These are phyloP conservation scores for Phyllosticta citriasiana DNA, from an alignment of 2,329 filamentous ascomycete genomes.

Conservation along the genomic window DNA sequence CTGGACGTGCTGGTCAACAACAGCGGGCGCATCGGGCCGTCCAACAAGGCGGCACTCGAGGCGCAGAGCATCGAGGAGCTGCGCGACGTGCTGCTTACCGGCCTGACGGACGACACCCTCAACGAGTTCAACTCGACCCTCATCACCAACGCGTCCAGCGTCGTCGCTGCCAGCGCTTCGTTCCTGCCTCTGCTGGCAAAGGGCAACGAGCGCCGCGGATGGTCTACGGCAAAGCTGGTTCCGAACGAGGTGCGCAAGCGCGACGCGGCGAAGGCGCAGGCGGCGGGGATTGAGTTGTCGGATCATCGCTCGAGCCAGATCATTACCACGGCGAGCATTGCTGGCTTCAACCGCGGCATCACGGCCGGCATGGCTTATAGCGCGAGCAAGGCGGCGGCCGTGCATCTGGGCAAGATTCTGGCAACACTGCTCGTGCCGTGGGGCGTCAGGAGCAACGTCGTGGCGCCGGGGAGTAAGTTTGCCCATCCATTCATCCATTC, in stretches of 20 bases:
- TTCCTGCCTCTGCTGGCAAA: conserved; percentile 37
- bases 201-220: conserved; percentile 35
- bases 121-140: conserved; percentile 16
- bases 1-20: conserved; percentile 46
- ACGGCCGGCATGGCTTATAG: conserved; percentile 34
- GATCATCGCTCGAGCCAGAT: conserved; percentile 36
- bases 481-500: neutral
- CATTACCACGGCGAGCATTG: conserved; percentile 34
- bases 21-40: conserved; percentile 38
- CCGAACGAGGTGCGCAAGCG: conserved; percentile 18
- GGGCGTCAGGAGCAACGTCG: conserved; percentile 37
- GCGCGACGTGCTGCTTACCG: conserved; percentile 29
- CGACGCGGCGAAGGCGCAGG: conserved; percentile 10
- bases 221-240: conserved; percentile 21
- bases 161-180: conserved; percentile 34
- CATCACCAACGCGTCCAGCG: conserved; percentile 35
- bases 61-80: conserved; percentile 36
- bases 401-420: conserved; percentile 36
- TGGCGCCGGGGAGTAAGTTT: conserved; percentile 29
- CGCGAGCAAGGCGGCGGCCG: conserved; percentile 34
- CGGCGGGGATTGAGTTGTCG: conserved; percentile 18
- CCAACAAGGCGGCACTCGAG: conserved; percentile 31
- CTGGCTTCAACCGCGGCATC: conserved; percentile 28
- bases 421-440: conserved; percentile 32
- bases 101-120: conserved; percentile 18